Percentiles rank a stretch among this genome's conserved stretches.
These are phyloP conservation scores for Entophlyctis luteolus DNA, from an alignment of 192 early-diverging fungal species.

Conservation along the genomic window DNA sequence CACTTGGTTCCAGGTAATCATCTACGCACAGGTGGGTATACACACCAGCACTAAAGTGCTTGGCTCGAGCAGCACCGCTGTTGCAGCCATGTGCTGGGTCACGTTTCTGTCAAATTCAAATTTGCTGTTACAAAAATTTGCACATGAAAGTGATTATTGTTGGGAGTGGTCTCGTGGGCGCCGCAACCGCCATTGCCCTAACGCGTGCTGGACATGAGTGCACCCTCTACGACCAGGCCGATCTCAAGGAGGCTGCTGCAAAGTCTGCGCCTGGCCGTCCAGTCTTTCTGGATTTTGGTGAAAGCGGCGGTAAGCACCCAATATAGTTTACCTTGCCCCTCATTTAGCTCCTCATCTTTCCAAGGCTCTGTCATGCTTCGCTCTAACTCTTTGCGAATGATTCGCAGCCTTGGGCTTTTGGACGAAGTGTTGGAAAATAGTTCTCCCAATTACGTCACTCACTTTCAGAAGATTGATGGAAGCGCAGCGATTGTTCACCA, in stretches of 20 bases:
- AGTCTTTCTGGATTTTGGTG: constrained; percentile 2
- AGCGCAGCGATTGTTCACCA: neutral
- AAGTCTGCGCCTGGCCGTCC: neutral
- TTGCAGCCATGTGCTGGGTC: too few relatives aligned
- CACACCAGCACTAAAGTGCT: too few relatives aligned
- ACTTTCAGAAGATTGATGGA: constrained; percentile 1
- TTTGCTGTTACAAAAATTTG: too few relatives aligned
- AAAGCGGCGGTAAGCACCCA: constrained; percentile 15
- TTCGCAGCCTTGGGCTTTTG: constrained; percentile 15
- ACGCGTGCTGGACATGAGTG: neutral
- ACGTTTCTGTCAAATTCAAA: too few relatives aligned
- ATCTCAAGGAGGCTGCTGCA: neutral
- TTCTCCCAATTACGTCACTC: neutral
- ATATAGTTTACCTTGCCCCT: neutral
- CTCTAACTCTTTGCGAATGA: neutral
- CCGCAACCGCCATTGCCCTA: constrained; percentile 16
- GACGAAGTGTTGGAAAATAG: neutral
- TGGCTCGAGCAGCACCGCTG: too few relatives aligned
- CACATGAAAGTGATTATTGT: constrained; percentile 12
- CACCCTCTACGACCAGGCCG: constrained; percentile 14
- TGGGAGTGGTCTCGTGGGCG: constrained; percentile 15
- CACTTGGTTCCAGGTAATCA: too few relatives aligned
- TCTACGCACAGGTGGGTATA: too few relatives aligned
- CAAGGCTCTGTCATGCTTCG: constrained; percentile 12
- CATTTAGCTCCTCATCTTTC: neutral